phyloP scores from a whole-genome alignment of 768 basidiomycete species.

The Tulasnella sp. region DNA sequence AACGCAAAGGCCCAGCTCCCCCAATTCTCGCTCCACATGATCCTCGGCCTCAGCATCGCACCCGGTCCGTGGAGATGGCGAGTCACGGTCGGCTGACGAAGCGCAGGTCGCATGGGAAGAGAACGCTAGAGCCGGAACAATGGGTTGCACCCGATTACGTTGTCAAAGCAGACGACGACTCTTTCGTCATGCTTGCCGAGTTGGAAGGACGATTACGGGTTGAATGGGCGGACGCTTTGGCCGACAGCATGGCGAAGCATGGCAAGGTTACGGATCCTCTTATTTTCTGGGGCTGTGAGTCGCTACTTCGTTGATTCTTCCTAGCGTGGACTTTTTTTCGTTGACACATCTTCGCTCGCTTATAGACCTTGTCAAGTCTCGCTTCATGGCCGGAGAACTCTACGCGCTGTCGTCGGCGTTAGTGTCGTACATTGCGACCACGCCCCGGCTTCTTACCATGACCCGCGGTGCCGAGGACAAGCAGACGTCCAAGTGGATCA shows the following conservation, averaged over 20 bases:
- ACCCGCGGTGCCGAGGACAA: conserved; percentile 39
- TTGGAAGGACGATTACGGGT: conserved; percentile 37
- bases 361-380: conserved; percentile 35
- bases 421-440: conserved; percentile 35
- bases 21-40: conserved; percentile 30
- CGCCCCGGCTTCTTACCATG: conserved; percentile 29
- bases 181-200: conserved; percentile 39
- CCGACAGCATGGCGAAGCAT: conserved; percentile 2
- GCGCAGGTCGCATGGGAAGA: background rate
- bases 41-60: conserved; percentile 17
- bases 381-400: conserved; percentile 41
- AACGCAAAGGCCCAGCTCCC: conserved; percentile 20
- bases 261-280: conserved; percentile 16
- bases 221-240: conserved; percentile 19
- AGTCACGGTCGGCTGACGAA: background rate
- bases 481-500: conserved; percentile 37
- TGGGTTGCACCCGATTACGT: conserved; percentile 37
- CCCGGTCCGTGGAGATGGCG: conserved; percentile 24
- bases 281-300: conserved; percentile 33
- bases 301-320: background rate
- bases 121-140: background rate
- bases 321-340: background rate
- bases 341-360: background rate
- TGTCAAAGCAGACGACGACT: conserved; percentile 43
- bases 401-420: conserved; percentile 40